A percentile compares a stretch with the other conserved stretches of the same genome.
These are phyloP conservation scores for Papilionanthe hybrid DNA, from an alignment of 116 monocot genomes.

Conservation along the genomic window DNA sequence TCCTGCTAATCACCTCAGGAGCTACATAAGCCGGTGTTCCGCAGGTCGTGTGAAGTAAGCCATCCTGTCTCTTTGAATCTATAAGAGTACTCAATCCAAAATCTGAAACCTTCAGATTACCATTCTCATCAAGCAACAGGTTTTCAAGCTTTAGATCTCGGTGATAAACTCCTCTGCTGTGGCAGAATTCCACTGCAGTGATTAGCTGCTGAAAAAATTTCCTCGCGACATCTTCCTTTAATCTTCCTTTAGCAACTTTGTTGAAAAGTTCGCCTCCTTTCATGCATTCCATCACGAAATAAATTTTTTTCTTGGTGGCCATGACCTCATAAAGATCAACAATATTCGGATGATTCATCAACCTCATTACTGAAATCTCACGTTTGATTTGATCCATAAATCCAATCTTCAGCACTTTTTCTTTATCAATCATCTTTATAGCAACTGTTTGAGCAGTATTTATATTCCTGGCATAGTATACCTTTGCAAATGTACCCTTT, in stretches of 20 bases:
- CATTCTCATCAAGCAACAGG: slow-evolving; percentile 45
- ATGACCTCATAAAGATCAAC: slow-evolving; percentile 45
- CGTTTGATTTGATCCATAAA: slow-evolving; percentile 51
- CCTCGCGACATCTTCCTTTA: slow-evolving; percentile 31
- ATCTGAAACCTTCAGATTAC: slow-evolving; percentile 52
- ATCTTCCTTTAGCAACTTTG: slow-evolving; percentile 35
- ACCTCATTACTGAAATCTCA: slow-evolving; percentile 38
- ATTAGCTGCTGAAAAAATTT: slow-evolving; percentile 55
- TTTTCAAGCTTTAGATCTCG: slow-evolving; percentile 64
- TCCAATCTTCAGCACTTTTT: slow-evolving; percentile 41
- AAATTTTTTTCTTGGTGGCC: slow-evolving; percentile 41
- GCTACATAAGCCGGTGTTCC: slow-evolving; percentile 65
- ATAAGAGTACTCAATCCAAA: slow-evolving; percentile 55
- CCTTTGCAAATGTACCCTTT: slow-evolving; percentile 47
- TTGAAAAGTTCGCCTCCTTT: slow-evolving; percentile 42
- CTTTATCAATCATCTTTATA: slow-evolving; percentile 46
- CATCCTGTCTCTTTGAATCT: slow-evolving; percentile 41
- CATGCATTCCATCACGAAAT: slow-evolving; percentile 37
- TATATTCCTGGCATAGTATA: slow-evolving; percentile 31
- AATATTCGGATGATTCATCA: slow-evolving; percentile 39
- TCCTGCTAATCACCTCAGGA: slow-evolving; percentile 52
- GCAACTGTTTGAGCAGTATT: slow-evolving; percentile 36
- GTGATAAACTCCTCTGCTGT: slow-evolving; percentile 50
- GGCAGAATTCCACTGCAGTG: slow-evolving; percentile 49
- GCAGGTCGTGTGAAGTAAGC: slow-evolving; percentile 54